phyloP scores from a whole-genome alignment of 2,329 filamentous ascomycete genomes.

The Ophiostoma montium region DNA sequence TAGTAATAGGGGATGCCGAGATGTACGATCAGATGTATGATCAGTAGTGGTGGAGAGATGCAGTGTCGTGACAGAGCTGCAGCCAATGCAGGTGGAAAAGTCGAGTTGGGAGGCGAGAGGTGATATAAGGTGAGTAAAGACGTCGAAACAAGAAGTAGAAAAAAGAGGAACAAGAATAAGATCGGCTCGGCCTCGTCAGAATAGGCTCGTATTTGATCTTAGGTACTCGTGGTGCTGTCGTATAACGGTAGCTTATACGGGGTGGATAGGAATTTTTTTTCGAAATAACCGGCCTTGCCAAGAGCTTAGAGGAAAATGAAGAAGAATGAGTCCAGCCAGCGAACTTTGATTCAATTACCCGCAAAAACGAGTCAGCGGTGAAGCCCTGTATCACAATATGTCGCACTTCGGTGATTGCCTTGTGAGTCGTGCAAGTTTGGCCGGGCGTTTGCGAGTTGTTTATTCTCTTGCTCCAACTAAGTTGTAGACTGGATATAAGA shows the following conservation, averaged over 20 bases:
- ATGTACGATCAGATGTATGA: not conserved
- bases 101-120: no score
- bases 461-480: no score
- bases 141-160: no score
- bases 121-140: no score
- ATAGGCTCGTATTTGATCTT: not conserved
- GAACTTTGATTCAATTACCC: not conserved
- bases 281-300: not conserved
- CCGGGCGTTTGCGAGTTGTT: no score
- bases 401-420: not conserved
- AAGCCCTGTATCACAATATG: not conserved
- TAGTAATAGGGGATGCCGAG: no score
- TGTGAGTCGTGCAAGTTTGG: not conserved
- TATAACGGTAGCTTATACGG: not conserved
- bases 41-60: not conserved
- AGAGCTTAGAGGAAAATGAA: not conserved
- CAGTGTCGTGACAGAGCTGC: not conserved
- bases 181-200: not conserved
- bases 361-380: not conserved
- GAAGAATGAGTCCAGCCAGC: not conserved
- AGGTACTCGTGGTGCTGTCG: not conserved
- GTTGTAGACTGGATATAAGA: no score
- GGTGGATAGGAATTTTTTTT: not conserved
- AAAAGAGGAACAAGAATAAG: no score
- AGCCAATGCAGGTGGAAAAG: not conserved